phyloP scores from a whole-genome alignment of 768 basidiomycete genomes.

The Leccinum variicolor region DNA sequence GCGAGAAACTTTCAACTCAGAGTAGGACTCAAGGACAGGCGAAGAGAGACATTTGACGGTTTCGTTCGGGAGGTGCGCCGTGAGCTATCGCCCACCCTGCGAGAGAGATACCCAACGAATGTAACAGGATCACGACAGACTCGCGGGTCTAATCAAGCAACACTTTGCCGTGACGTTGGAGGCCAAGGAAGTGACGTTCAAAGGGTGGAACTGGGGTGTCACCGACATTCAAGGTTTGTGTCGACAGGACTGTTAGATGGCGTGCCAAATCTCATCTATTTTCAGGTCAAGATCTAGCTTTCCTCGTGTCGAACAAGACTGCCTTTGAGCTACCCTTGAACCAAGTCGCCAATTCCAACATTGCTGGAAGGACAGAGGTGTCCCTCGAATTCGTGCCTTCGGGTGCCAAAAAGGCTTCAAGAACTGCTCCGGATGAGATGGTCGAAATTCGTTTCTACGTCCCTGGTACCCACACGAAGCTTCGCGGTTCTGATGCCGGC shows the following conservation, averaged over 20 bases:
- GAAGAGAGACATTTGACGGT: conserved; percentile 87
- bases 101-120: neutral
- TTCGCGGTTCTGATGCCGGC: conserved; percentile 66
- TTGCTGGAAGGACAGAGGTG: conserved; percentile 96
- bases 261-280: neutral
- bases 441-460: conserved; percentile 96
- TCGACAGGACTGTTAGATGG: neutral
- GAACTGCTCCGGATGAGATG: conserved; percentile 70
- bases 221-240: conserved; percentile 86
- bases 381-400: conserved; percentile 85
- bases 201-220: conserved; percentile 98
- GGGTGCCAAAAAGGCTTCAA: conserved; percentile 40
- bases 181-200: conserved; percentile 79
- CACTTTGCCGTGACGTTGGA: conserved; percentile 86
- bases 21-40: conserved; percentile 73
- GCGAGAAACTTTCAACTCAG: conserved; percentile 91
- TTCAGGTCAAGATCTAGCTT: conserved; percentile 86
- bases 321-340: conserved; percentile 87
- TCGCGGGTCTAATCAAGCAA: conserved; percentile 78
- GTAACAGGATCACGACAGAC: conserved; percentile 81
- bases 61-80: conserved; percentile 77
- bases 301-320: conserved; percentile 82
- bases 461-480: conserved; percentile 70
- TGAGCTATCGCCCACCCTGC: neutral
- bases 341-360: conserved; percentile 94